phyloP scores from a whole-genome alignment of 805 yeast genomes.

The Cyberlindnera euphorbiae region DNA sequence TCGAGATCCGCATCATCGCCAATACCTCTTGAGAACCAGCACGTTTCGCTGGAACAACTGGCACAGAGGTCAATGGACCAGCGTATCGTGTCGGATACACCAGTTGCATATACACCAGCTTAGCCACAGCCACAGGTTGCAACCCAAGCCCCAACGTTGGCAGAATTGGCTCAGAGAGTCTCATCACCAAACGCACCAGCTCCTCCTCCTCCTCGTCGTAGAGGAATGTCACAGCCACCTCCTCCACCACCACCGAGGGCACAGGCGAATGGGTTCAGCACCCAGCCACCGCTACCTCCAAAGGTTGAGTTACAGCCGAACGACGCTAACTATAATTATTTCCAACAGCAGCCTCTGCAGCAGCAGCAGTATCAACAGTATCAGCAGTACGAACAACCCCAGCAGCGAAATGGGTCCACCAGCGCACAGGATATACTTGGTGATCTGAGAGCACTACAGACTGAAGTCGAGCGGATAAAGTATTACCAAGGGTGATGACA shows the following conservation, averaged over 20 bases:
- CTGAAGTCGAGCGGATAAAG: slow-evolving; percentile 56
- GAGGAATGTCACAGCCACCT: slow-evolving; percentile 30
- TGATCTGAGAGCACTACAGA: slow-evolving; percentile 62
- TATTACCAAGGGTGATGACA: not conserved
- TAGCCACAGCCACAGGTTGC: slow-evolving; percentile 12
- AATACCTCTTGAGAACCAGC: slow-evolving; percentile 10
- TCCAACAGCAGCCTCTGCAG: slow-evolving; percentile 22
- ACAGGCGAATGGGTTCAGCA: not conserved
- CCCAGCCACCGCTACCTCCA: slow-evolving; percentile 21
- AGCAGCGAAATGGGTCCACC: slow-evolving; percentile 17
- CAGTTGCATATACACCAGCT: no score
- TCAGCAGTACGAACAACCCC: not conserved
- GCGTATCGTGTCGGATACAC: slow-evolving; percentile 4
- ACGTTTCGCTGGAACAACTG: slow-evolving; percentile 12
- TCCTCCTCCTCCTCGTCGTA: slow-evolving; percentile 36
- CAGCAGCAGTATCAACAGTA: slow-evolving; percentile 20
- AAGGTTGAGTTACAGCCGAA: slow-evolving; percentile 11
- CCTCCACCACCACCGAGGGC: slow-evolving; percentile 18
- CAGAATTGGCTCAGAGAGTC: slow-evolving; percentile 7
- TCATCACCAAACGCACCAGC: slow-evolving; percentile 23
- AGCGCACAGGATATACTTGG: slow-evolving; percentile 48
- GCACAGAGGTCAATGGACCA: slow-evolving; percentile 16
- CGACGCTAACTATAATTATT: slow-evolving; percentile 11
- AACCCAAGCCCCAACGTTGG: slow-evolving; percentile 8
- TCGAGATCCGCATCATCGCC: slow-evolving; percentile 24